Evolutionary conservation across 495 filamentous ascomycete genomes (phyloP).

Genomic region (Bathelium albidoporum): DNA sequence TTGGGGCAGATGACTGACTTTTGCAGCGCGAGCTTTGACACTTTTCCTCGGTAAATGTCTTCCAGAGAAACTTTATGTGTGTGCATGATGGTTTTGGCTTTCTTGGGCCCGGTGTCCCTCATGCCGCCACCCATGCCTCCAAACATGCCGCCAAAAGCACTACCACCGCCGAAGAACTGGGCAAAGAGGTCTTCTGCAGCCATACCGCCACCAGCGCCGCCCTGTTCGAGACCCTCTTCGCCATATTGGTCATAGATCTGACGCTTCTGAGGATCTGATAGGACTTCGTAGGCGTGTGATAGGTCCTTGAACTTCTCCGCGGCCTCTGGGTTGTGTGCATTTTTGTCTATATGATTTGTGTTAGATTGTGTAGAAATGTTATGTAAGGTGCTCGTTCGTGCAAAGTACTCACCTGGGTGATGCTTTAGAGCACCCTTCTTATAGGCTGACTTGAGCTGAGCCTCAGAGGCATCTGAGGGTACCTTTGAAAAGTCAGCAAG

Average conservation of each 20-base stretch:
- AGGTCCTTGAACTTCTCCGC: constrained; percentile 98
- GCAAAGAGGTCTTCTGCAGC: constrained; percentile 94
- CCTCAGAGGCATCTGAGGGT: constrained; percentile 56
- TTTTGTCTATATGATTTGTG: constrained; percentile 76
- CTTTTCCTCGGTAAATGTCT: constrained; percentile 95
- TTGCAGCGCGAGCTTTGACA: constrained; percentile 93
- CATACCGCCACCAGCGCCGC: constrained; percentile 72
- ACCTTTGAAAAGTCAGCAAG: constrained; percentile 45
- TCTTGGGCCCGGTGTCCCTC: constrained; percentile 75
- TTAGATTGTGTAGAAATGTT: neutral
- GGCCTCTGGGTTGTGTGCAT: constrained; percentile 82
- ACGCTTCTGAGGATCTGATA: constrained; percentile 87
- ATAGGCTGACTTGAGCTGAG: constrained; percentile 82
- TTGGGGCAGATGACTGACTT: constrained; percentile 93
- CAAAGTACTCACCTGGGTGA: constrained; percentile 62
- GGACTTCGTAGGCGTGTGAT: constrained; percentile 85
- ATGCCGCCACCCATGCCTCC: constrained; percentile 59
- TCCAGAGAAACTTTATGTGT: constrained; percentile 96
- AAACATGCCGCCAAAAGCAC: constrained; percentile 33
- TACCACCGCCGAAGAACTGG: constrained; percentile 91
- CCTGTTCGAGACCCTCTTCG: constrained; percentile 86
- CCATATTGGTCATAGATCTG: constrained; percentile 92
- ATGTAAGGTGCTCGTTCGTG: neutral
- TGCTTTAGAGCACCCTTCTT: constrained; percentile 81
- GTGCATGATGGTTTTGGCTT: constrained; percentile 92